Base-by-base conservation (phyloP, 495 filamentous ascomycete species). In the Tuber brumale region DNA sequence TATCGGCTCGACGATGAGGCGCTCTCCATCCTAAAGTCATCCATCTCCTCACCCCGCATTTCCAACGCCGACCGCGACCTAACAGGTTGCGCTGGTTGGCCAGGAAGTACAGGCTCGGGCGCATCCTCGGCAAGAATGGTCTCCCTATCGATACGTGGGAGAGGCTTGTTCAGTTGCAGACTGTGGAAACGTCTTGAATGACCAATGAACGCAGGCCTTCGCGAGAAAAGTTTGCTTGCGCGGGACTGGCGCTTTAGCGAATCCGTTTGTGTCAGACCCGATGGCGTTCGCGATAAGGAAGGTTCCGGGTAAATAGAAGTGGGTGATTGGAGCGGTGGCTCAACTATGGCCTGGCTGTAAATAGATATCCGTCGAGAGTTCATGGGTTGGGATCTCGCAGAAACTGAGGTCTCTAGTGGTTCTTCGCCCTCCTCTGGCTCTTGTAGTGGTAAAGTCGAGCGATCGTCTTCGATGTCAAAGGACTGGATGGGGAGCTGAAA, bases 101-200 rank as follows among this genome's bases (percentile, higher is more conserved):
- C 48, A 71, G 70, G 75, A 31, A 75, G 43, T n/a, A 82, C 70
- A 7, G 73, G 76, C 51, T 81, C 74, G 37, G 76, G 80, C n/a
- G 80, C 80, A 72, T 82, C 74, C 18, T 77, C 80, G 23, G 76
- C 72, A 69, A 78, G 44, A 6, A 72, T 39, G n/a, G 76, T 70
- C 45, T 71, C 45, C 70, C 71, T 82, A n/a, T 74, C 72, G 31
- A 82, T 69, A 69, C 61, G 75, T 51, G 80, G 80, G 27, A 82
- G 61, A 45, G 80, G 80, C 51, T 82, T 82, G 48, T 82, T 81
- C 37, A 82, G 74, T 41, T 82, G 80, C n/a, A 79, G 72, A 72
- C 69, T 76, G 16, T 74, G 66, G 9, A 66, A 72, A n/a, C 80
- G 77, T 19, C 71, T 61, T 3, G 78, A 37, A 41, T 80, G 71